Percentiles rank a stretch among this genome's conserved stretches.
These are phyloP conservation scores for Debaryomycetaceae sp. DNA, from an alignment of 1,139 yeast genomes.

Conservation along the genomic window DNA sequence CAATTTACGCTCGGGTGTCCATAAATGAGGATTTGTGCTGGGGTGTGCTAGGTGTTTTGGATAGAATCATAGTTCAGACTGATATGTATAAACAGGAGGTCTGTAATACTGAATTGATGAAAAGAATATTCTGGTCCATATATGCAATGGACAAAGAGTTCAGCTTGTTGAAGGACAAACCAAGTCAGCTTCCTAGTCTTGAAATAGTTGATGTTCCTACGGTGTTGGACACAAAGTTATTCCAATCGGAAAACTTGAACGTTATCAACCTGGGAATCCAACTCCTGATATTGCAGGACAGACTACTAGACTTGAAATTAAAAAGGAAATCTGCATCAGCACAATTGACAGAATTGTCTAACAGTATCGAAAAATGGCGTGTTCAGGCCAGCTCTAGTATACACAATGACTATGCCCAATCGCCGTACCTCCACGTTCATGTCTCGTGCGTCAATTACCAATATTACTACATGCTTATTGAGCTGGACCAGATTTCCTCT, in stretches of 20 bases:
- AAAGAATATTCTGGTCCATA: conserved; percentile 37
- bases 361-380: conserved; percentile 37
- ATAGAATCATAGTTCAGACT: conserved; percentile 25
- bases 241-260: conserved; percentile 18
- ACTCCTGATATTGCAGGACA: conserved; percentile 18
- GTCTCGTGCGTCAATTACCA: conserved; percentile 34
- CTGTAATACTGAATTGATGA: conserved; percentile 4
- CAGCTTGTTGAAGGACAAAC: conserved; percentile 29
- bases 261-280: conserved; percentile 20
- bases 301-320: conserved; percentile 15
- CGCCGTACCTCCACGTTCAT: conserved; percentile 28
- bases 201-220: conserved; percentile 15
- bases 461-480: conserved; percentile 39
- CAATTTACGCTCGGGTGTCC: conserved; percentile 28
- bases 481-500: conserved; percentile 38
- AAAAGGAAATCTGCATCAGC: conserved; percentile 1
- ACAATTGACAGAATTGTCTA: conserved; percentile 17
- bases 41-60: conserved; percentile 34
- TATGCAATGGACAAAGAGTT: conserved; percentile 40
- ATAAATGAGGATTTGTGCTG: conserved; percentile 30
- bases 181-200: conserved; percentile 32
- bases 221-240: conserved; percentile 9
- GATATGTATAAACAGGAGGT: conserved; percentile 17
- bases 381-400: conserved; percentile 25
- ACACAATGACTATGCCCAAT: conserved; percentile 22